phyloP scores from a whole-genome alignment of 495 filamentous ascomycete genomes.

The Tricharina praecox region DNA sequence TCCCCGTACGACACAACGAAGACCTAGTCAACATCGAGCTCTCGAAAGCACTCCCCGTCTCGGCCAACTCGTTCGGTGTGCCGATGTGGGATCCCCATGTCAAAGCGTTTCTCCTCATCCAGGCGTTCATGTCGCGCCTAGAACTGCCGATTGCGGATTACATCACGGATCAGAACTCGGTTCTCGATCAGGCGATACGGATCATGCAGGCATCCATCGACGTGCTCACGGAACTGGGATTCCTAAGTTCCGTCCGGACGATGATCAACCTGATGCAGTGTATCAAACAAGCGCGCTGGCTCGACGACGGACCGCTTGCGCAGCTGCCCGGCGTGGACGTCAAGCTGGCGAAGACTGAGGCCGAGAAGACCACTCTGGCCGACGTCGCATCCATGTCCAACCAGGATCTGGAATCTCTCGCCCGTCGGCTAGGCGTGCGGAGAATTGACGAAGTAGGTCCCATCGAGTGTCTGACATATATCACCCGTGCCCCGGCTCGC shows the following conservation, averaged over 20 bases:
- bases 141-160: constrained; percentile 92
- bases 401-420: neutral
- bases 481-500: neutral
- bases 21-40: constrained; percentile 94
- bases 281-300: constrained; percentile 87
- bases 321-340: constrained; percentile 63
- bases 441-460: constrained; percentile 9
- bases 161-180: constrained; percentile 76
- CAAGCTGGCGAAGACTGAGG: neutral
- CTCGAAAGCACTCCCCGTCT: constrained; percentile 57
- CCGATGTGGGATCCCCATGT: constrained; percentile 98
- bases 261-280: constrained; percentile 79
- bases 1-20: constrained; percentile 97
- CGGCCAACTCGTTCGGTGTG: constrained; percentile 48
- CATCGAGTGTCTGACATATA: neutral
- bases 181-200: constrained; percentile 90
- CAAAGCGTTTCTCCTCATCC: constrained; percentile 84
- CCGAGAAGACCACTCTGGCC: neutral
- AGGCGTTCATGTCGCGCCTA: constrained; percentile 86
- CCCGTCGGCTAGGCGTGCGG: neutral
- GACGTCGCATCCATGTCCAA: neutral
- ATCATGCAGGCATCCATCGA: constrained; percentile 86
- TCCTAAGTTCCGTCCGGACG: constrained; percentile 49
- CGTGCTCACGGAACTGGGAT: constrained; percentile 79
- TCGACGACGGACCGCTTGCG: constrained; percentile 56